Evolutionary conservation across 371 early-diverging fungal genomes (phyloP).

Genomic region (Mucor plumbeus): DNA sequence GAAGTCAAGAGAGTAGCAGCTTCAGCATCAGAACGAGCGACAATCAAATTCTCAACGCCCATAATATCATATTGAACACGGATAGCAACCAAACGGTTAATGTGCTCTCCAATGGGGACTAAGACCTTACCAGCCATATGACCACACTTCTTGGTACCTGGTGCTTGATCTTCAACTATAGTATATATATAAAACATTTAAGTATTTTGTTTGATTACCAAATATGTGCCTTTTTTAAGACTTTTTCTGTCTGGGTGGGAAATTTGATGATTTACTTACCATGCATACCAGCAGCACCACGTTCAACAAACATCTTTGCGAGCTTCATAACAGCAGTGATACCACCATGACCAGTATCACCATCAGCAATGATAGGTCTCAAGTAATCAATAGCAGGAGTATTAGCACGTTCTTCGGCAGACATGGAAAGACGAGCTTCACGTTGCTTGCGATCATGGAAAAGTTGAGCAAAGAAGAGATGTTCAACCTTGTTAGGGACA

Average conservation of each 20-base stretch:
- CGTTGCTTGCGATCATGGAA: conserved; percentile 98
- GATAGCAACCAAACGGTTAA: conserved; percentile 94
- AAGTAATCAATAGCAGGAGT: conserved; percentile 86
- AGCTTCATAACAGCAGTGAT: conserved; percentile 93
- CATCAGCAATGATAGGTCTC: conserved; percentile 96
- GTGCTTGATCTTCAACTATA: conserved; percentile 90
- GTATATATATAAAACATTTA: background rate
- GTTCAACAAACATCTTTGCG: conserved; percentile 93
- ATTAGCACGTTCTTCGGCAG: conserved; percentile 72
- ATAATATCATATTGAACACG: conserved; percentile 98
- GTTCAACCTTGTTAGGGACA: conserved; percentile 98
- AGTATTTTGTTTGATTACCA: background rate
- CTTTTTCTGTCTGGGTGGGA: background rate
- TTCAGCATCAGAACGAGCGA: conserved; percentile 97
- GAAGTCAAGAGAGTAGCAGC: conserved; percentile 95
- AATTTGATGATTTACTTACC: conserved; percentile 31
- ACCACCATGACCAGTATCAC: conserved; percentile 96
- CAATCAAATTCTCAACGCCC: conserved; percentile 94
- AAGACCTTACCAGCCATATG: conserved; percentile 99
- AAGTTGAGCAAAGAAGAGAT: conserved; percentile 95
- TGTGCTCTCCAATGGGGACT: conserved; percentile 96
- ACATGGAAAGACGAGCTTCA: conserved; percentile 80
- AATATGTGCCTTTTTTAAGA: background rate
- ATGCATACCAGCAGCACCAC: conserved; percentile 92
- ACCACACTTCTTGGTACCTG: conserved; percentile 98